phyloP scores from a whole-genome alignment of 768 basidiomycete genomes.

The Mrakia hoshinonis region DNA sequence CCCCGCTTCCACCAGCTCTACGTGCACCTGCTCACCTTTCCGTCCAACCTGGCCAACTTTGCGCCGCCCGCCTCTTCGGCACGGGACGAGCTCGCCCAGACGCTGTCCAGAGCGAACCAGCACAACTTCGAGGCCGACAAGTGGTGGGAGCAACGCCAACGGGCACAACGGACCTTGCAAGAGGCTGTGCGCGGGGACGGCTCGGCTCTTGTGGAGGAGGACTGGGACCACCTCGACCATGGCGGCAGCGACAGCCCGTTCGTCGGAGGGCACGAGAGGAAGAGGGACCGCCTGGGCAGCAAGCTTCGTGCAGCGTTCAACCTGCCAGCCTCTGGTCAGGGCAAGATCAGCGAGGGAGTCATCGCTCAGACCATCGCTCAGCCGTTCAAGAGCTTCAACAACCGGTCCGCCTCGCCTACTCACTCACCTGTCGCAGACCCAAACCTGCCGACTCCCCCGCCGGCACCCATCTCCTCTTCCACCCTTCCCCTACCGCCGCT shows the following conservation, averaged over 20 bases:
- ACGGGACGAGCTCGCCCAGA: slow-evolving; percentile 6
- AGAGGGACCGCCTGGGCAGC: slow-evolving; percentile 20
- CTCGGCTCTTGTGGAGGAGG: slow-evolving; percentile 11
- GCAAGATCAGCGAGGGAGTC: not conserved
- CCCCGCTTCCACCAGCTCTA: slow-evolving; percentile 12
- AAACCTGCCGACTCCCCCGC: not conserved
- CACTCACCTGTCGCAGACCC: not conserved
- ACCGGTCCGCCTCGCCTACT: not conserved
- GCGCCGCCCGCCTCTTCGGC: not conserved
- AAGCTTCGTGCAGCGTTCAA: slow-evolving; percentile 24
- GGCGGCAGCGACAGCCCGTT: not conserved
- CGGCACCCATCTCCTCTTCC: not conserved
- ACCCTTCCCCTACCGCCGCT: not conserved
- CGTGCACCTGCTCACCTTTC: slow-evolving; percentile 26
- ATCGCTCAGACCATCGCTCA: not conserved
- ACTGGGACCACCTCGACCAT: slow-evolving; percentile 13
- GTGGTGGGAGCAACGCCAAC: slow-evolving; percentile 9
- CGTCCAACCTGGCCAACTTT: slow-evolving; percentile 20
- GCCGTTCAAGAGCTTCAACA: slow-evolving; percentile 7
- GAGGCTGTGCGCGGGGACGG: not conserved
- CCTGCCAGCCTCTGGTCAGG: not conserved
- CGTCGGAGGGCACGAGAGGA: slow-evolving; percentile 16
- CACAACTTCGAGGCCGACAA: slow-evolving; percentile 11
- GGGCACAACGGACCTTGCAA: not conserved
- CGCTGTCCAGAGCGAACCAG: slow-evolving; percentile 14